Evolutionary conservation across 2,329 filamentous ascomycete genomes (phyloP).

Genomic region (Shiraia sp.): DNA sequence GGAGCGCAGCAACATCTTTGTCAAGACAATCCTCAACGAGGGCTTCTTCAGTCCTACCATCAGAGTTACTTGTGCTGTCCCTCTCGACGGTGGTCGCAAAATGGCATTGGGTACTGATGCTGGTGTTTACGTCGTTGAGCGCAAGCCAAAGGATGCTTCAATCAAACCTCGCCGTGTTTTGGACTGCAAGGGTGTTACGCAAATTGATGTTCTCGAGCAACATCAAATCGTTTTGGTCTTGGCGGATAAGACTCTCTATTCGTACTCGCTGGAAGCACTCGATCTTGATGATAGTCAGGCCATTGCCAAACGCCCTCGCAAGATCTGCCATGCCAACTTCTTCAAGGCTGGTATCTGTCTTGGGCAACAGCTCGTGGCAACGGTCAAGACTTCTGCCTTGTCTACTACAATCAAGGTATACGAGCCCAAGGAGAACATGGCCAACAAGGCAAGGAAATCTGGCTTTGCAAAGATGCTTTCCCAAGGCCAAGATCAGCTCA

Average conservation of each 20-base stretch:
- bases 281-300: conserved; percentile 77
- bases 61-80: conserved; percentile 91
- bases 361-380: conserved; percentile 91
- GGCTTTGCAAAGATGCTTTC: conserved; percentile 96
- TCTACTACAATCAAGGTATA: conserved; percentile 99
- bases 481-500: conserved; percentile 88
- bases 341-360: conserved; percentile 97
- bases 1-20: conserved; percentile 72
- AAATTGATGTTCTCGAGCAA: conserved; percentile 94
- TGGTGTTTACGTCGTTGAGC: conserved; percentile 89
- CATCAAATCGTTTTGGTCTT: conserved; percentile 90
- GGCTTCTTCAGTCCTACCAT: conserved; percentile 90
- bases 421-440: conserved; percentile 93
- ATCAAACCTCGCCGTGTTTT: conserved; percentile 78
- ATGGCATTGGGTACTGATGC: conserved; percentile 92
- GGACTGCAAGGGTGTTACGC: conserved; percentile 84
- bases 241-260: conserved; percentile 89
- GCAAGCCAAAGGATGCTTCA: conserved; percentile 79
- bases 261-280: conserved; percentile 83
- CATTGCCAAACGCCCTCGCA: conserved; percentile 83
- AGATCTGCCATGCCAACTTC: conserved; percentile 98
- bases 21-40: conserved; percentile 71
- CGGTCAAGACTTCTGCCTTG: conserved; percentile 89
- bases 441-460: conserved; percentile 92
- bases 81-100: conserved; percentile 93